Evolutionary conservation across 176 grass and related monocot species (phyloP).

Genomic region (Pharus latifolius): DNA sequence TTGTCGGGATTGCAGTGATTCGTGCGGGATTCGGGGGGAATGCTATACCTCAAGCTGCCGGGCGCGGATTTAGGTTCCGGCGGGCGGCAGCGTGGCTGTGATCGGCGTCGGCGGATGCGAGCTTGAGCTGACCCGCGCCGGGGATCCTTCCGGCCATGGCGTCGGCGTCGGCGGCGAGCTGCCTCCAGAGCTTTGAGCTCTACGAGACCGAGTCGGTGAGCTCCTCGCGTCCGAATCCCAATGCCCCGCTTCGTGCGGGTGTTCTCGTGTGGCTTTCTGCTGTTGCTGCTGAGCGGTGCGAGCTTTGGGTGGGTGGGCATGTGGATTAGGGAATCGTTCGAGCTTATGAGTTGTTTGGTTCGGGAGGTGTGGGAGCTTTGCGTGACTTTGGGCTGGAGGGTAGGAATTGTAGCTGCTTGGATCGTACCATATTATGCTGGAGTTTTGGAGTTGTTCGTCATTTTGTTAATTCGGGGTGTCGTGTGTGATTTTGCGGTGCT

Average conservation of each 20-base stretch:
- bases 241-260: slow-evolving; percentile 2
- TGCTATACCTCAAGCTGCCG: slow-evolving; percentile 57
- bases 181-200: slow-evolving; percentile 42
- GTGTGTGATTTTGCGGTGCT: background rate
- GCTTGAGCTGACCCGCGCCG: slow-evolving; percentile 7
- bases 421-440: background rate
- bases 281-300: background rate
- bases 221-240: slow-evolving; percentile 21
- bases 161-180: background rate
- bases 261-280: background rate
- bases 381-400: background rate
- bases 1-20: slow-evolving; percentile 24
- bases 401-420: background rate
- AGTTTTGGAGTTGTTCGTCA: background rate
- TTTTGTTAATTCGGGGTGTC: background rate
- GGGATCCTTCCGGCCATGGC: slow-evolving; percentile 34
- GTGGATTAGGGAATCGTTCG: background rate
- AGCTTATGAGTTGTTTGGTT: background rate
- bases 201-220: slow-evolving; percentile 49
- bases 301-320: background rate
- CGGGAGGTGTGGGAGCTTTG: background rate
- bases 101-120: slow-evolving; percentile 30
- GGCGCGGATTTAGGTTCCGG: slow-evolving; percentile 38
- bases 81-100: slow-evolving; percentile 18
- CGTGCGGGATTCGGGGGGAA: slow-evolving; percentile 28